phyloP scores from a whole-genome alignment of 129 eudicot species.

The Centrapalus pauciflorus region DNA sequence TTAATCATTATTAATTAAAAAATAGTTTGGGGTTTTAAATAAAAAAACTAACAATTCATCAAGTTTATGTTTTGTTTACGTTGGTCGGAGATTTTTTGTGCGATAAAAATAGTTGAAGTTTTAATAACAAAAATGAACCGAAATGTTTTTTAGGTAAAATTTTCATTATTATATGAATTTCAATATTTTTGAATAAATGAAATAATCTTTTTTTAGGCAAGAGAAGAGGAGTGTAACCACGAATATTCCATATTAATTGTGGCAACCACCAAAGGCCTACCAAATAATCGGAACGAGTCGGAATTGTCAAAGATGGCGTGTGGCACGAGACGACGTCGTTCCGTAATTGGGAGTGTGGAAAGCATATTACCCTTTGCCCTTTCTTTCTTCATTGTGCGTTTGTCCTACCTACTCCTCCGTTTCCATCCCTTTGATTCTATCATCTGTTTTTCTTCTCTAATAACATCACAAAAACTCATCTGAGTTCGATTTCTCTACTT shows the following conservation, averaged over 20 bases:
- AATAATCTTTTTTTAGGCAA: background rate
- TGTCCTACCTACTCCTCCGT: slow-evolving; percentile 12
- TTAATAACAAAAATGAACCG: no score
- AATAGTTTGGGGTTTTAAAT: no score
- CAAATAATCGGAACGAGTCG: background rate
- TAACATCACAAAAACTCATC: slow-evolving; percentile 14
- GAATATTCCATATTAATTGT: slow-evolving; percentile 3
- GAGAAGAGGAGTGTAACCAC: background rate
- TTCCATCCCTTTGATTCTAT: slow-evolving; percentile 1
- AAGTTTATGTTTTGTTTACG: no score
- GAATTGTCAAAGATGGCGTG: slow-evolving; percentile 26
- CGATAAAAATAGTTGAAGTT: no score
- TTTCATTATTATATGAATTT: no score
- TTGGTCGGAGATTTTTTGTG: no score
- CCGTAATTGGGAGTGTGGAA: slow-evolving; percentile 23
- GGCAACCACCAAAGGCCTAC: slow-evolving; percentile 27
- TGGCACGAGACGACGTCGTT: slow-evolving; percentile 25
- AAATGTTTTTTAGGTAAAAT: no score
- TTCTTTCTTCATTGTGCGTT: background rate
- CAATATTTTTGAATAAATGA: background rate
- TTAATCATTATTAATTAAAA: no score
- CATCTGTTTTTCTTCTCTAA: slow-evolving; percentile 1
- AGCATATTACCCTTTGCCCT: slow-evolving; percentile 27
- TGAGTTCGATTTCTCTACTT: slow-evolving; percentile 1
- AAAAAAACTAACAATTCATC: no score